Percentiles rank a stretch among this genome's conserved stretches.
These are phyloP conservation scores for Aspergillus sparsus DNA, from an alignment of 495 filamentous ascomycete species.

Conservation along the genomic window DNA sequence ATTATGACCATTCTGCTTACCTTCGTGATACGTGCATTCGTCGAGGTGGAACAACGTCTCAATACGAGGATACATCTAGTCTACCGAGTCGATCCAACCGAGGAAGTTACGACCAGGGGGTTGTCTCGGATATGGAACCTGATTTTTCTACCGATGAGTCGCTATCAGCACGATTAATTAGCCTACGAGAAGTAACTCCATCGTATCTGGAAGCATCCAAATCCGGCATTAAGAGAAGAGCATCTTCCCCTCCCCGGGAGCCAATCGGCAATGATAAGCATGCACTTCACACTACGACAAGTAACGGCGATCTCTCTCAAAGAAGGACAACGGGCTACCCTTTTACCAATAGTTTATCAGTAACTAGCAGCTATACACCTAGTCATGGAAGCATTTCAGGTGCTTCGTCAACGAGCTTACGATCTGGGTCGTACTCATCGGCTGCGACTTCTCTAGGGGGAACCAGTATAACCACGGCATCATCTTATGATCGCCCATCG, in stretches of 20 bases:
- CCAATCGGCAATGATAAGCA: slow-evolving; percentile 69
- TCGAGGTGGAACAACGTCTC: slow-evolving; percentile 47
- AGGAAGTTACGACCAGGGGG: slow-evolving; percentile 63
- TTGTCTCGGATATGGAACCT: slow-evolving; percentile 62
- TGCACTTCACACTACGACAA: slow-evolving; percentile 54
- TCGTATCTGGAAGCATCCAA: slow-evolving; percentile 42
- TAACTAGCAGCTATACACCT: slow-evolving; percentile 57
- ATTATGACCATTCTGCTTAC: slow-evolving; percentile 38
- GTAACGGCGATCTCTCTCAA: slow-evolving; percentile 65
- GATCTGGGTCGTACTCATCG: slow-evolving; percentile 73
- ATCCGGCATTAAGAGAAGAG: slow-evolving; percentile 73
- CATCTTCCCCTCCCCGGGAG: slow-evolving; percentile 77
- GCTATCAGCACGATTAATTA: slow-evolving; percentile 55
- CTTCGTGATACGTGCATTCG: slow-evolving; percentile 40
- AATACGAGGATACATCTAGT: slow-evolving; percentile 49
- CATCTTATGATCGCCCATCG: slow-evolving; percentile 70
- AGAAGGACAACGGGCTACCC: slow-evolving; percentile 62
- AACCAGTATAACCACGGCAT: slow-evolving; percentile 72
- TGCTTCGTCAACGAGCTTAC: slow-evolving; percentile 65
- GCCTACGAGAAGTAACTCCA: slow-evolving; percentile 59
- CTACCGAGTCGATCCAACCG: slow-evolving; percentile 53
- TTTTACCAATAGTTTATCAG: slow-evolving; percentile 57
- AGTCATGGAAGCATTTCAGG: slow-evolving; percentile 73
- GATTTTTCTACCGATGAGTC: slow-evolving; percentile 71
- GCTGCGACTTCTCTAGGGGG: slow-evolving; percentile 63